These are phyloP conservation scores for Knoxia roxburghii DNA, from an alignment of 257 asterid species.

Conservation along the genomic window DNA sequence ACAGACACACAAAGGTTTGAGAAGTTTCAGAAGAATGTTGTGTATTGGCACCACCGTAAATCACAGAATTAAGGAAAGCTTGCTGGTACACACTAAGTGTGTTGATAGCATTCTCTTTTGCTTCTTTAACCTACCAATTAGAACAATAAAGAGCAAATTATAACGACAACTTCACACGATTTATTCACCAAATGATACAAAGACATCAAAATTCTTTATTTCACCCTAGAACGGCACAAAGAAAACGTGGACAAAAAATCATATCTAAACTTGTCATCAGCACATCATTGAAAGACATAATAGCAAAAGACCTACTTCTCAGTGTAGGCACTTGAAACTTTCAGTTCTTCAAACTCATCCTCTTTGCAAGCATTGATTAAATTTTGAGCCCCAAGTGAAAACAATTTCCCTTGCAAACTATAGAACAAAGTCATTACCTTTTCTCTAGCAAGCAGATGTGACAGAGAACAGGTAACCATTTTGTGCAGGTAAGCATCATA, in stretches of 20 bases:
- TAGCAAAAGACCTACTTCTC: too few species aligned
- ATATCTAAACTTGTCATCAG: too few species aligned
- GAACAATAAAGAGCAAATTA: conserved; percentile 1
- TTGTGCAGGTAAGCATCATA: conserved; percentile 93
- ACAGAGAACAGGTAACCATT: conserved; percentile 75
- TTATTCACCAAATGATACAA: too few species aligned
- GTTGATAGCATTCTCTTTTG: conserved; percentile 86
- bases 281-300: too few species aligned
- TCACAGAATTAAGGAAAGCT: conserved; percentile 46
- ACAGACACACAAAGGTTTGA: conserved; percentile 74
- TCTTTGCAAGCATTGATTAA: conserved; percentile 1
- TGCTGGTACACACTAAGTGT: conserved; percentile 61
- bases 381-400: background rate
- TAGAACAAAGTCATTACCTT: conserved; percentile 46
- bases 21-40: conserved; percentile 47
- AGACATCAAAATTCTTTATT: too few species aligned
- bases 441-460: conserved; percentile 82
- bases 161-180: conserved; percentile 1
- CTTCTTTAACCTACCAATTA: conserved; percentile 66
- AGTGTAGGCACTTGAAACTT: too few species aligned
- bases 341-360: too few species aligned
- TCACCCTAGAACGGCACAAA: too few species aligned
- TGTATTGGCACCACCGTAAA: conserved; percentile 45
- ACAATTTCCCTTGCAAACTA: conserved; percentile 1
- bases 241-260: too few species aligned